Conservation (phyloP, 805 yeast species). For the Ogataea paradorogensis region DNA sequence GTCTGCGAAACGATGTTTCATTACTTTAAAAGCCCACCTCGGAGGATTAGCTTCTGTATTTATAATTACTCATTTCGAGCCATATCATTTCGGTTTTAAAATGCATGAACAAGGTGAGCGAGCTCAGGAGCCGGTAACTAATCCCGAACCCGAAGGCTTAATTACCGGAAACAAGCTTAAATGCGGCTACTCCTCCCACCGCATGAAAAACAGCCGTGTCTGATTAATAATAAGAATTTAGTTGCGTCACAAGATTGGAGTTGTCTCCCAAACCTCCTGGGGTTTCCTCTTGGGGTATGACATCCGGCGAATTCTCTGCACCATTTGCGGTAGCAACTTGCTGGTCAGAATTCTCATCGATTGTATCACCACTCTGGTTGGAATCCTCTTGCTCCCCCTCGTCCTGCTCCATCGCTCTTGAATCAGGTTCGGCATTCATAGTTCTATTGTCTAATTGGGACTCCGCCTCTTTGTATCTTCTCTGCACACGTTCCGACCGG, state of each 20-base stretch:
- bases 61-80: not conserved
- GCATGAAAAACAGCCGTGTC: not conserved
- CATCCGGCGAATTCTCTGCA: too few species aligned
- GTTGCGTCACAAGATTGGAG: not conserved
- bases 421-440: not conserved
- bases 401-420: too few species aligned
- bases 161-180: not conserved
- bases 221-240: not conserved
- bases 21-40: not conserved
- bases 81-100: not conserved
- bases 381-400: too few species aligned
- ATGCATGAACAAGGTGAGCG: not conserved
- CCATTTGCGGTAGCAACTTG: too few species aligned
- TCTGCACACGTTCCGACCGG: constrained; percentile 31
- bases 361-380: too few species aligned
- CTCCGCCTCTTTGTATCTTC: constrained; percentile 14
- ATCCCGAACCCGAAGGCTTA: not conserved
- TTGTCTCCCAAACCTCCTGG: not conserved
- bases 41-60: not conserved
- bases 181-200: not conserved
- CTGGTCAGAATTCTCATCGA: too few species aligned
- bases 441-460: not conserved
- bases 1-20: constrained; percentile 2
- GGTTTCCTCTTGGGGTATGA: not conserved
- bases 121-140: not conserved